These are phyloP conservation scores for Hibiscus syriacus DNA, from an alignment of 345 rosid species.

Conservation along the genomic window DNA sequence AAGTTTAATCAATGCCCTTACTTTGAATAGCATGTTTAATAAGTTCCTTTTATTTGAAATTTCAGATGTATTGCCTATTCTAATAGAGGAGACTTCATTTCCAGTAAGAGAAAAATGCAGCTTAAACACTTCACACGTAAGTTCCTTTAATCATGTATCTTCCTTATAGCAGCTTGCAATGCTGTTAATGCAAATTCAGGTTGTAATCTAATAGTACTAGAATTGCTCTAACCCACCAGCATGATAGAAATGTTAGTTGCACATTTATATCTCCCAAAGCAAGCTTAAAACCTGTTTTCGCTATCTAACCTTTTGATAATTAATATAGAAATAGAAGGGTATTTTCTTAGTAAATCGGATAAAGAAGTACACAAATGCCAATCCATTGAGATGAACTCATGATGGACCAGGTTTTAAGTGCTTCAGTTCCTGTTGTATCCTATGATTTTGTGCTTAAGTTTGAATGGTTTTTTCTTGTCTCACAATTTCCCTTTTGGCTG, in stretches of 20 bases:
- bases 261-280: neutral
- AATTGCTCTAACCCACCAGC: neutral
- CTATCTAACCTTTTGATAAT: neutral
- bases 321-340: neutral
- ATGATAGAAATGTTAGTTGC: neutral
- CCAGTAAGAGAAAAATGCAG: conserved; percentile 28
- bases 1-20: no score
- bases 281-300: neutral
- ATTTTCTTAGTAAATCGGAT: neutral
- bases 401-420: neutral
- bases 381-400: neutral
- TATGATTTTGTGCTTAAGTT: neutral
- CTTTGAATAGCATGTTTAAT: neutral
- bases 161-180: neutral
- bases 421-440: neutral
- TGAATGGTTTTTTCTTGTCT: neutral
- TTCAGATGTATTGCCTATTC: conserved; percentile 11
- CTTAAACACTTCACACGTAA: conserved; percentile 21
- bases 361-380: neutral
- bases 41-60: neutral
- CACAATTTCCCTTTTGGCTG: neutral
- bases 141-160: conserved; percentile 7
- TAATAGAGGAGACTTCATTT: conserved; percentile 7
- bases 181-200: neutral
- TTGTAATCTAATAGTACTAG: neutral